Conservation (phyloP, 495 filamentous ascomycete genomes). For the Neurospora sp. region DNA sequence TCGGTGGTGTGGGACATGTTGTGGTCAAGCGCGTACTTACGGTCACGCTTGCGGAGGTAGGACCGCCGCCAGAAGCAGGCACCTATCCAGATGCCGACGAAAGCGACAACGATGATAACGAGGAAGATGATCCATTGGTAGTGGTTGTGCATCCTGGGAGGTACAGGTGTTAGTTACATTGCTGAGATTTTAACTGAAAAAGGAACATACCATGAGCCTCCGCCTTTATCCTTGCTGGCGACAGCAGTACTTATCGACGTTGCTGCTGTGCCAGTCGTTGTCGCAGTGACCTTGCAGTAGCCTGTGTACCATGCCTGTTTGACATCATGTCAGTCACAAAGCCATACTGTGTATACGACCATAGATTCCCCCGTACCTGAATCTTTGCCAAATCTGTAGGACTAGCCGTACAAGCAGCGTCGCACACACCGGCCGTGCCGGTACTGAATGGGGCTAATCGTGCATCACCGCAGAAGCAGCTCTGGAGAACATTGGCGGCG, state of each 20-base stretch:
- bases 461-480: constrained; percentile 39
- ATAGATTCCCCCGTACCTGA: constrained; percentile 8
- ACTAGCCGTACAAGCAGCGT: constrained; percentile 22
- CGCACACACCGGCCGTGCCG: constrained; percentile 32
- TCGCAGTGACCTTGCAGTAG: constrained; percentile 24
- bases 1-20: constrained; percentile 19
- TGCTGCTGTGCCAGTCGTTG: constrained; percentile 12
- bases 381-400: constrained; percentile 29
- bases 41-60: constrained; percentile 42
- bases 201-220: constrained; percentile 17
- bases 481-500: constrained; percentile 20
- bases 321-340: background rate
- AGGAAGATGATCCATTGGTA: constrained; percentile 49
- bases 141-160: constrained; percentile 36
- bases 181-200: background rate
- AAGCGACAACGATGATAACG: constrained; percentile 40
- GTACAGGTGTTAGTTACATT: background rate
- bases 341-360: background rate
- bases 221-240: constrained; percentile 8
- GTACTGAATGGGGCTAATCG: constrained; percentile 31
- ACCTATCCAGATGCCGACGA: constrained; percentile 42
- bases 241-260: constrained; percentile 11
- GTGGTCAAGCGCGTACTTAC: constrained; percentile 37
- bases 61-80: constrained; percentile 42
- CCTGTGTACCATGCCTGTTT: constrained; percentile 34